phyloP scores from a whole-genome alignment of 257 asterid genomes.

The Euphrasia confusa region DNA sequence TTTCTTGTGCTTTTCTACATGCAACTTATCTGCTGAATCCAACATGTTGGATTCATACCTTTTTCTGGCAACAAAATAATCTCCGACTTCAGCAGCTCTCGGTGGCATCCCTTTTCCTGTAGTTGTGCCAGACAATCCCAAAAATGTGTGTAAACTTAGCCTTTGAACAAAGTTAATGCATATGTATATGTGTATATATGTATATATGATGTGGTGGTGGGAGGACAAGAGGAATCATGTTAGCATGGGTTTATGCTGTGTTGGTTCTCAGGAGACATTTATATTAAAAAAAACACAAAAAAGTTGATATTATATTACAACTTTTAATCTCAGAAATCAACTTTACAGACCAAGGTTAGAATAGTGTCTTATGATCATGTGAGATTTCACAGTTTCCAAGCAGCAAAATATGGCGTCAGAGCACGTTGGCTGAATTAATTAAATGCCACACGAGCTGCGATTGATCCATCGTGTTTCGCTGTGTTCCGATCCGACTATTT shows the following conservation, averaged over 20 bases:
- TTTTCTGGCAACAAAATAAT: background rate
- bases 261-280: conserved; percentile 4
- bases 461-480: background rate
- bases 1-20: background rate
- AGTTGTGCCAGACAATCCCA: background rate
- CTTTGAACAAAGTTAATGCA: background rate
- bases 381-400: background rate
- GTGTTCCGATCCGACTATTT: background rate
- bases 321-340: background rate
- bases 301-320: too few species aligned
- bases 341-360: background rate
- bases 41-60: background rate
- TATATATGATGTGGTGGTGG: background rate
- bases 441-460: conserved; percentile 12
- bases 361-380: background rate
- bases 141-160: background rate
- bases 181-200: background rate
- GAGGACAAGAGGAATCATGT: background rate
- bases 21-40: background rate
- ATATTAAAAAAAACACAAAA: background rate
- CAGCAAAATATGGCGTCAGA: background rate
- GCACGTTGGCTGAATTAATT: conserved; percentile 2
- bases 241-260: background rate
- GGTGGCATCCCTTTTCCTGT: background rate
- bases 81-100: background rate